These are phyloP conservation scores for Castanea sativa DNA, from an alignment of 306 rosid species.

Conservation along the genomic window DNA sequence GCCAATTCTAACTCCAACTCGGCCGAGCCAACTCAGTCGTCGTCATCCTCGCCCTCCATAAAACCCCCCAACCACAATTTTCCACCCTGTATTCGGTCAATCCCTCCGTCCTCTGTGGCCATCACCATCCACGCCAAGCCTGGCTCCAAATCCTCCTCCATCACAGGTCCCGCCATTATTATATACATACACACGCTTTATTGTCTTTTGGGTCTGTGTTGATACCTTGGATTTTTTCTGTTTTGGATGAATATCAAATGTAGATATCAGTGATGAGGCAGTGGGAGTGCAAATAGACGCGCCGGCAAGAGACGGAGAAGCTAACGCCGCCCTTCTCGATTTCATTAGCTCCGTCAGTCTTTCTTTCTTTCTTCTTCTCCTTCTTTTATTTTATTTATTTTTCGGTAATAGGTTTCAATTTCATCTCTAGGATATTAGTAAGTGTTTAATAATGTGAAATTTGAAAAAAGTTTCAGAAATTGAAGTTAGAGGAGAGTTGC, in stretches of 20 bases:
- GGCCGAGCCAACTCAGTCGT: slow-evolving; percentile 27
- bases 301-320: slow-evolving; percentile 93
- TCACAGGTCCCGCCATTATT: slow-evolving; percentile 49
- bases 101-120: slow-evolving; percentile 84
- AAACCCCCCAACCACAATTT: slow-evolving; percentile 24
- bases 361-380: background rate
- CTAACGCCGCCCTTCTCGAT: slow-evolving; percentile 86
- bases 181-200: background rate
- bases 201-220: background rate
- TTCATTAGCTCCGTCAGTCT: slow-evolving; percentile 65
- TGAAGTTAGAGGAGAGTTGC: too few relatives aligned
- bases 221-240: background rate
- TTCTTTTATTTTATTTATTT: background rate
- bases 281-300: slow-evolving; percentile 90
- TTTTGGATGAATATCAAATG: background rate
- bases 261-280: slow-evolving; percentile 76
- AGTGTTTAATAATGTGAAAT: too few relatives aligned
- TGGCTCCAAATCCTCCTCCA: slow-evolving; percentile 75
- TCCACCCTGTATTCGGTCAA: slow-evolving; percentile 67
- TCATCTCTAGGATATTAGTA: too few relatives aligned
- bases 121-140: slow-evolving; percentile 94
- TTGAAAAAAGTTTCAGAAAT: too few relatives aligned
- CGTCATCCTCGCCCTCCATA: background rate
- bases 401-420: background rate
- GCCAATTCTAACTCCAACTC: slow-evolving; percentile 8